Percentiles rank a stretch among this genome's conserved stretches.
Evolutionary conservation across 768 basidiomycete genomes (phyloP).

Genomic region (Kwoniella sp.): DNA sequence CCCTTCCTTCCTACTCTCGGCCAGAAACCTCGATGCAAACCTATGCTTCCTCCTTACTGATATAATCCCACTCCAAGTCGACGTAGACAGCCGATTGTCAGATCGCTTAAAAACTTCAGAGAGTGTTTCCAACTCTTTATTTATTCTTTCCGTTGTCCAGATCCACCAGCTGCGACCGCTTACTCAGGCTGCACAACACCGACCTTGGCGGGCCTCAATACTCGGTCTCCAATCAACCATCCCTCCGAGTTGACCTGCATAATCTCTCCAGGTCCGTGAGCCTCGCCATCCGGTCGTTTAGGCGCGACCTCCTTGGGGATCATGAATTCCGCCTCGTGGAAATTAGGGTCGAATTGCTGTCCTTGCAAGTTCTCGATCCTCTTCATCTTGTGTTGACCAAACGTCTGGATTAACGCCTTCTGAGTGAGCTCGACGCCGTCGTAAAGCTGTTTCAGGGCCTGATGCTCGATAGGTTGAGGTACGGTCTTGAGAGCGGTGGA

Average conservation of each 20-base stretch:
- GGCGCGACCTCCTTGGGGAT: slow-evolving; percentile 68
- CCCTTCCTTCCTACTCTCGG: neutral
- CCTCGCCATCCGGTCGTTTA: slow-evolving; percentile 65
- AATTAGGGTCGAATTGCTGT: slow-evolving; percentile 91
- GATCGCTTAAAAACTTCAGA: no score
- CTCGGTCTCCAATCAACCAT: slow-evolving; percentile 90
- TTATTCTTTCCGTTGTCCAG: no score
- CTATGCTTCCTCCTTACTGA: no score
- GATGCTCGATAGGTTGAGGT: slow-evolving; percentile 53
- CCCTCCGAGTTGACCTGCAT: slow-evolving; percentile 88
- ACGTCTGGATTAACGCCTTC: slow-evolving; percentile 80
- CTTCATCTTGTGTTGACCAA: slow-evolving; percentile 88
- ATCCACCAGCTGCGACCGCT: no score
- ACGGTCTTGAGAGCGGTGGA: slow-evolving; percentile 54
- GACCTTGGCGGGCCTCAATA: slow-evolving; percentile 92
- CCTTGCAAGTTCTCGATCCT: slow-evolving; percentile 83
- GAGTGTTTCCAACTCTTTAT: no score
- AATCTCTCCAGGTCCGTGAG: slow-evolving; percentile 69
- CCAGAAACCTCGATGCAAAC: no score
- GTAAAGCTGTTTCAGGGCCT: slow-evolving; percentile 62
- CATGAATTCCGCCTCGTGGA: slow-evolving; percentile 93
- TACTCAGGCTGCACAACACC: slow-evolving; percentile 74
- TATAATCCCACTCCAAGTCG: no score
- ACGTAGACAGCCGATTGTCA: no score
- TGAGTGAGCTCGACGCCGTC: slow-evolving; percentile 90